Evolutionary conservation across 2,329 filamentous ascomycete species (phyloP), one percentile per base, ranked within the genome.

Genomic region (Hymenoscyphus linearis): DNA sequence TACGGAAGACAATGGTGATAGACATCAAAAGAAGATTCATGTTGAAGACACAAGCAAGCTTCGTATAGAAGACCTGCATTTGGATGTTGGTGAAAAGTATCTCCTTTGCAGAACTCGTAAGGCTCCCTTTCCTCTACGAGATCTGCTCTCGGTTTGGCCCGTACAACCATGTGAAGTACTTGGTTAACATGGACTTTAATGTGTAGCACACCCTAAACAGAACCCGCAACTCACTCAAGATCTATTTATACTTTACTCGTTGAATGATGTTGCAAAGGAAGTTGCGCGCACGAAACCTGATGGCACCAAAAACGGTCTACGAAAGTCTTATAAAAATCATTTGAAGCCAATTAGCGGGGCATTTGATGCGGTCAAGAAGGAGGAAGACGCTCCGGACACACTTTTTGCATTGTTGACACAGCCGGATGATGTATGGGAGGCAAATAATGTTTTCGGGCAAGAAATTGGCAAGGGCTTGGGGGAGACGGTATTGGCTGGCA

Each of bases 321-420:
- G 85, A 27, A 87, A 87, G 72, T 87, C 85, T 16, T 88, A 87
- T 76, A 88, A 88, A 73, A 84, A 84, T 58, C 83, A 87, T 66
- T 85, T 88, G 72, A 87, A 87, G 76, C 81, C 80, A 53, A 75
- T 87, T 35, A 80, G 80, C 58, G 85, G 85, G 10, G 81, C 84
- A 62, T 88, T 86, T 67, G 85, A 87, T 67, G 76, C 78, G 3
- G 75, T 78, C 31, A 85, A 84, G 74, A 82, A 83, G 67, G 82
- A 85, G 50, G 74, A 78, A 22, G 76, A 79, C 40, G 77, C 77
- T 7, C 76, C 78, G 0, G 79, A 81, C 31, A 79, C 82, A n/a
- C 79, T 87, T 59, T 73, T 81, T 66, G 74, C 76, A 44, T 75
- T 88, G 73, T 66, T 83, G 37, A 74, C 74, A 60, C 73, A 78